phyloP scores from a whole-genome alignment of 2,329 filamentous ascomycete species.

The Sarocladium brachiariae region DNA sequence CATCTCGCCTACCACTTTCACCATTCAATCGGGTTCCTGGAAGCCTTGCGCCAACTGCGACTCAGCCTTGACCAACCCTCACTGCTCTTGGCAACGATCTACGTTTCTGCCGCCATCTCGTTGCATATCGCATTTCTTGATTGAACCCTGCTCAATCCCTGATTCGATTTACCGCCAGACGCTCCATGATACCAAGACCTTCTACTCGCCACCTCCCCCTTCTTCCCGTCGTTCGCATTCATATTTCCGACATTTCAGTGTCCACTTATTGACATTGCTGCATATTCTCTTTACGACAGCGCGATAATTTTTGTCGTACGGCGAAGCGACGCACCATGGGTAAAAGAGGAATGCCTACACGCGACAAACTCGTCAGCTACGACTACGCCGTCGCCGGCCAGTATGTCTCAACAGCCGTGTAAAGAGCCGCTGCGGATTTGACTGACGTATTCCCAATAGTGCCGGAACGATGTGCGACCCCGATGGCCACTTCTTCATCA shows the following conservation, averaged over 20 bases:
- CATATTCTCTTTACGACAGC: no score
- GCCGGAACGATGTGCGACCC: slow-evolving; percentile 84
- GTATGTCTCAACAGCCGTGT: slow-evolving; percentile 43
- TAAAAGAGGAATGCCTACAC: slow-evolving; percentile 13
- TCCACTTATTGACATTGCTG: no score
- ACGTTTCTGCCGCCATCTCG: background rate
- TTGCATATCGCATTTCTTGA: background rate
- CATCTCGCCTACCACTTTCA: background rate
- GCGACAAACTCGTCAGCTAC: slow-evolving; percentile 39
- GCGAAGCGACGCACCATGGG: background rate
- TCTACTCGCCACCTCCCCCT: background rate
- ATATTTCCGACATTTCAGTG: no score
- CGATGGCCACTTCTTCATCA: slow-evolving; percentile 82
- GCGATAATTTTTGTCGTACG: no score
- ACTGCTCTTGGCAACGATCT: slow-evolving; percentile 3
- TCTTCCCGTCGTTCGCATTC: background rate
- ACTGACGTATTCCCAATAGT: slow-evolving; percentile 38
- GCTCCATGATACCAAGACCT: background rate
- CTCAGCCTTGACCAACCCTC: background rate
- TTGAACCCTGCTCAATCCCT: slow-evolving; percentile 2
- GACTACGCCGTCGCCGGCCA: slow-evolving; percentile 77
- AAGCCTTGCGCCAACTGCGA: background rate
- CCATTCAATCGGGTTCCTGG: background rate
- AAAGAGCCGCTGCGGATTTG: no score
- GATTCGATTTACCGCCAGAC: background rate